Conservation (phyloP, 2,329 filamentous ascomycete species). For the Verticillium isaacii region DNA sequence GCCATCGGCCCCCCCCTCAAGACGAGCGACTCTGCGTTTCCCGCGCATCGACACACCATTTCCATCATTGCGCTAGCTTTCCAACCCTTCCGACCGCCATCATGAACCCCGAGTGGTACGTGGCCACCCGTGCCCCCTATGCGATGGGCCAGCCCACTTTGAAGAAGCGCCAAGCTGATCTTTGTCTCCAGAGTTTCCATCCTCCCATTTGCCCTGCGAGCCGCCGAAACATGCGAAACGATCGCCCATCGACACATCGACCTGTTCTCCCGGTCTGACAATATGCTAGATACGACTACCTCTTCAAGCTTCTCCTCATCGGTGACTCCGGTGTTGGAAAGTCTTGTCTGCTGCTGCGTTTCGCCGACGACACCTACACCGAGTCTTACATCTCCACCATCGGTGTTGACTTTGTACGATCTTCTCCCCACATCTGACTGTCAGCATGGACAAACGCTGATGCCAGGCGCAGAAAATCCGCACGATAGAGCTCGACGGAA, state of each 20-base stretch:
- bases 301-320: conserved; percentile 99
- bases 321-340: conserved; percentile 99
- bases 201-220: conserved; percentile 1
- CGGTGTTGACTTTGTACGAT: conserved; percentile 92
- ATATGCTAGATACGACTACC: conserved; percentile 89
- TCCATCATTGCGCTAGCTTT: conserved; percentile 6
- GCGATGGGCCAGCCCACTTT: conserved; percentile 4
- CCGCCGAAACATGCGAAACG: neutral
- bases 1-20: conserved; percentile 9
- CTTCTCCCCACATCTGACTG: neutral
- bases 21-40: neutral
- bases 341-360: conserved; percentile 96
- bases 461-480: conserved; percentile 78
- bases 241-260: neutral
- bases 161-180: conserved; percentile 13
- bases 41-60: neutral
- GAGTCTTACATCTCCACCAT: conserved; percentile 99
- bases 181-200: conserved; percentile 4
- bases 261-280: conserved; percentile 17
- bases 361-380: conserved; percentile 98
- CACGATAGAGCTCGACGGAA: conserved; percentile 98
- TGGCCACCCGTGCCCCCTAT: conserved; percentile 22
- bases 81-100: conserved; percentile 34
- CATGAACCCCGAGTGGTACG: conserved; percentile 94
- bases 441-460: conserved; percentile 4